Evolutionary conservation across 352 stramenopile species (phyloP).

Genomic region (Phytophthora gonapodyides): DNA sequence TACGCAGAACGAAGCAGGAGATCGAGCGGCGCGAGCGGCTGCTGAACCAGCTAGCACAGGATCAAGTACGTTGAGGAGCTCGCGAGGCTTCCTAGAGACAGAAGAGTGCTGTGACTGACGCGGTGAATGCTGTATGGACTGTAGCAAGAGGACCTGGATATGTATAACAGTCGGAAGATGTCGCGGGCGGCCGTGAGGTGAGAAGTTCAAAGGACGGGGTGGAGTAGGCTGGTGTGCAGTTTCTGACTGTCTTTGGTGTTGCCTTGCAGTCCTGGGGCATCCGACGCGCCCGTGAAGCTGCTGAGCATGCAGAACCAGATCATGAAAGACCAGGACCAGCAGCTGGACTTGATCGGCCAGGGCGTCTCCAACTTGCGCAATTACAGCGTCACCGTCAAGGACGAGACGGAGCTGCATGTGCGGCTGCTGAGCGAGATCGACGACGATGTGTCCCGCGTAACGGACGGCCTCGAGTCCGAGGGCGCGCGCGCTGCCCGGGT

Average conservation of each 20-base stretch:
- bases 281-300: conserved; percentile 49
- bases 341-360: conserved; percentile 81
- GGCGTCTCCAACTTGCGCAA: conserved; percentile 86
- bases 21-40: conserved; percentile 70
- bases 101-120: background rate
- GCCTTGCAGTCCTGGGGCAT: conserved; percentile 30
- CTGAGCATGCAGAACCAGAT: conserved; percentile 90
- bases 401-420: conserved; percentile 90
- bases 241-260: conserved; percentile 2
- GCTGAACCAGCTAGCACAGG: conserved; percentile 61
- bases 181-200: conserved; percentile 39
- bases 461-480: conserved; percentile 85
- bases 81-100: background rate
- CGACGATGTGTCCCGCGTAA: conserved; percentile 82
- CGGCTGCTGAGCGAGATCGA: conserved; percentile 90
- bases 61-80: conserved; percentile 44
- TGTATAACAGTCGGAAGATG: conserved; percentile 70
- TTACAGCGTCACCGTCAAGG: conserved; percentile 87
- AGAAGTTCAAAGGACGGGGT: background rate
- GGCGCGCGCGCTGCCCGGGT: conserved; percentile 74
- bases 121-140: conserved; percentile 1
- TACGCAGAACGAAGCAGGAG: conserved; percentile 65
- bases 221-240: background rate
- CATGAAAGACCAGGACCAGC: conserved; percentile 91
- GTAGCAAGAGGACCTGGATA: conserved; percentile 75